Evolutionary conservation across 495 filamentous ascomycete species (phyloP).

Genomic region (Neurospora sp.): DNA sequence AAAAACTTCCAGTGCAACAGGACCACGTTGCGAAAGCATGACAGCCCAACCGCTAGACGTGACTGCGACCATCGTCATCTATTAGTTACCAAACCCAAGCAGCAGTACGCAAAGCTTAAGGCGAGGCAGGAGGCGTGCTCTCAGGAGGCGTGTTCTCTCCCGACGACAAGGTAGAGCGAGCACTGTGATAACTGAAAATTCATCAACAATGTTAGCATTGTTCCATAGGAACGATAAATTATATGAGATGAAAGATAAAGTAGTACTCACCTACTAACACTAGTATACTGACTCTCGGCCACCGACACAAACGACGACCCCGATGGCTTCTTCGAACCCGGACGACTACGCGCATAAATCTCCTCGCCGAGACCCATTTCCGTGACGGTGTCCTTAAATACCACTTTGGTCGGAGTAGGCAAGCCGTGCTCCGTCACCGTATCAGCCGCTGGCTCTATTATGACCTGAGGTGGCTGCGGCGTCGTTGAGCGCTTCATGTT

Average conservation of each 20-base stretch:
- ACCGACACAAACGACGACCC: not conserved
- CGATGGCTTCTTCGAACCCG: not conserved
- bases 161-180: not conserved
- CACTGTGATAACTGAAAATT: not conserved
- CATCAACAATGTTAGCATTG: not conserved
- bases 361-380: not conserved
- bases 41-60: not conserved
- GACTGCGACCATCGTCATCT: not conserved
- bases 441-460: not conserved
- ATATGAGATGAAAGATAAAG: not conserved
- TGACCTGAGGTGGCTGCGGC: not conserved
- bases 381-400: not conserved
- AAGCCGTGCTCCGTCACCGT: not conserved
- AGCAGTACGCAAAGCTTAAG: not conserved
- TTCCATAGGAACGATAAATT: too few species aligned
- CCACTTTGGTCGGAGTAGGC: not conserved
- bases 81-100: not conserved
- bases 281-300: not conserved
- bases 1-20: not conserved
- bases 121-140: not conserved
- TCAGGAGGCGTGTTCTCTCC: not conserved
- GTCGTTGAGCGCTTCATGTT: not conserved
- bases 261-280: not conserved
- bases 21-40: not conserved
- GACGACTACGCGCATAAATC: not conserved